Base-by-base conservation (phyloP, 1,284 basidiomycete genomes). In the Sporisorium exsertum region DNA sequence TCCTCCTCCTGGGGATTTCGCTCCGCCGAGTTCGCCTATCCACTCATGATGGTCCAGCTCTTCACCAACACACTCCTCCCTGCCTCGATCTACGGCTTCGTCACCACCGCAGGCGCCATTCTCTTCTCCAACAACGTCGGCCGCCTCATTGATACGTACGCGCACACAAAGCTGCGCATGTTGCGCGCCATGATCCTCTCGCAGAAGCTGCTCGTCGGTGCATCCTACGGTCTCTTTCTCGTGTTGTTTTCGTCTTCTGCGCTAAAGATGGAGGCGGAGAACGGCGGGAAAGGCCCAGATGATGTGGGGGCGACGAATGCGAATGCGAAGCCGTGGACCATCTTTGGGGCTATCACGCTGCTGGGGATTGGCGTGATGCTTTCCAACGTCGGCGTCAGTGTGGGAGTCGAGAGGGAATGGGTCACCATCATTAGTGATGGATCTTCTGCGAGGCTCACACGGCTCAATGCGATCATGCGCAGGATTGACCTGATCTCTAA, bases 371-470 rank as follows among this genome's bases (percentile, higher is more conserved):
- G 68, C 5, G 56, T 82, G 3, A 75, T 77, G 35, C 81, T 90
- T 0, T 86, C 87, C 5, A 88, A 87, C 49, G 87, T 88, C 1
- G 87, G 87, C 12, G 88, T 89, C 43, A 87, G 87, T 1, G 87
- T 90, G 2, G 87, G 88, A 0, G 86, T 90, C n/a, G 89, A 90
- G 79, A 83, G 89, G n/a, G 89, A 90, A 66, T 90, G 89, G 89
- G 88, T 88, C 0, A 87, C 87, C 0, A 80, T 86, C 50, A 88
- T 89, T 64, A 87, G 87, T 0, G 63, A 53, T 43, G 74, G 72
- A 2, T 64, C 64, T 20, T 63, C 71, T 16, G 62, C 64, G 12
- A 52, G 78, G n/a, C 58, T 82, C 79, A 86, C 9, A 78, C 80
- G 47, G 80, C 83, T 57, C 80, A 87, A 63, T 70, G 82, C 65